These are phyloP conservation scores for Amborella trichopoda DNA, from an alignment of 164 flowering plant genomes.

Conservation along the genomic window DNA sequence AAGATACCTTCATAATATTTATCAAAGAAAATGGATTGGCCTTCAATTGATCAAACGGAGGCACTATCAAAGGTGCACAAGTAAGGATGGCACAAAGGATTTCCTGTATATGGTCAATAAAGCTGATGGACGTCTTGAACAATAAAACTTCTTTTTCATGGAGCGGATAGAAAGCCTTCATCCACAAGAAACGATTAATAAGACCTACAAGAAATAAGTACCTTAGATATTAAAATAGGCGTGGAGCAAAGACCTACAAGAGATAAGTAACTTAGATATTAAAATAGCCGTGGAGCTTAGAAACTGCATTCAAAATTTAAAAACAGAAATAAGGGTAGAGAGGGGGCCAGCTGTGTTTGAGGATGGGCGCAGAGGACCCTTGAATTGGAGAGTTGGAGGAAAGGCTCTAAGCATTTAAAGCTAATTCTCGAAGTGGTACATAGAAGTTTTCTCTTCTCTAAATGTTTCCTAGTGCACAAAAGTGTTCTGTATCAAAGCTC, in stretches of 20 bases:
- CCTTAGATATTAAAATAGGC: neutral
- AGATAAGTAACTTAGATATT: neutral
- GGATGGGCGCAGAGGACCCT: neutral
- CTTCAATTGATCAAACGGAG: conserved; percentile 49
- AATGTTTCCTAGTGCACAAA: too few species aligned
- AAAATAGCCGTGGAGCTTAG: conserved; percentile 24
- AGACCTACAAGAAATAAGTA: conserved; percentile 40
- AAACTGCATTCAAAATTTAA: too few species aligned
- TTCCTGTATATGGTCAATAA: conserved; percentile 91
- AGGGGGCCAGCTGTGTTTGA: conserved; percentile 1
- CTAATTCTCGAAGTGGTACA: too few species aligned
- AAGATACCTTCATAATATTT: conserved; percentile 52
- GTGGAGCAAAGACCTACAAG: conserved; percentile 70
- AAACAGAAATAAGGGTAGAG: neutral
- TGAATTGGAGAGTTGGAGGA: too few species aligned
- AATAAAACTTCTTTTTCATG: conserved; percentile 39
- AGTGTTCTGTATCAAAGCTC: too few species aligned
- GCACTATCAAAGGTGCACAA: conserved; percentile 48
- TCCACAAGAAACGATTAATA: conserved; percentile 79
- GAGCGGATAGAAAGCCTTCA: conserved; percentile 70
- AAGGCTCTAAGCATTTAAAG: too few species aligned
- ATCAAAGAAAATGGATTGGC: conserved; percentile 38
- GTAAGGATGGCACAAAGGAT: conserved; percentile 59
- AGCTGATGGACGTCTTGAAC: conserved; percentile 84
- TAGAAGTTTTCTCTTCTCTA: too few species aligned